These are phyloP conservation scores for Fusarium sp. DNA, from an alignment of 2,329 filamentous ascomycete genomes.

Conservation along the genomic window DNA sequence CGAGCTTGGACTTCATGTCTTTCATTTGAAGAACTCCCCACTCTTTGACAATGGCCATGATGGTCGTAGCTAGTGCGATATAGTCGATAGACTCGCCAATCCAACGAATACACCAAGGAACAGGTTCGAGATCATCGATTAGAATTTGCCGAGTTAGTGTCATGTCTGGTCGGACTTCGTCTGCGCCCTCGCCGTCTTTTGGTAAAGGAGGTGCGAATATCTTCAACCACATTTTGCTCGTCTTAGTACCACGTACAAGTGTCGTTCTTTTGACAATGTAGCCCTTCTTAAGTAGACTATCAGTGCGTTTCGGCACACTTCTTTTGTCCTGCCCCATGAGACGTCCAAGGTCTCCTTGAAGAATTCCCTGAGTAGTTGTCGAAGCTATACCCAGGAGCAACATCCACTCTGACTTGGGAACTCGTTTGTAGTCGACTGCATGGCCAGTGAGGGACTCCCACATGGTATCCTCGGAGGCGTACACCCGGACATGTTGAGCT, in stretches of 20 bases:
- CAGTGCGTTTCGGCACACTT: conserved; percentile 72
- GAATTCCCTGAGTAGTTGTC: conserved; percentile 66
- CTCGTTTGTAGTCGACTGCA: conserved; percentile 68
- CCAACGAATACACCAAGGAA: conserved; percentile 69
- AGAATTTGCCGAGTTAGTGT: conserved; percentile 57
- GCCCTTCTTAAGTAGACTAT: conserved; percentile 69
- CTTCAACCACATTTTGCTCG: conserved; percentile 72
- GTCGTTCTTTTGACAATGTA: conserved; percentile 73
- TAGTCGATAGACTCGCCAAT: conserved; percentile 71
- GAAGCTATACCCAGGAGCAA: conserved; percentile 70
- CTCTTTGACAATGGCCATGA: conserved; percentile 68
- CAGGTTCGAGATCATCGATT: conserved; percentile 63
- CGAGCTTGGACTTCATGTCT: conserved; percentile 70
- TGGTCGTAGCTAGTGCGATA: conserved; percentile 67
- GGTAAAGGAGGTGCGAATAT: conserved; percentile 64
- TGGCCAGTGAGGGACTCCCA: conserved; percentile 73
- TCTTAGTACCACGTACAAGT: conserved; percentile 70
- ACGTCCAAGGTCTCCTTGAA: conserved; percentile 71
- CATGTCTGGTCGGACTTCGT: conserved; percentile 51
- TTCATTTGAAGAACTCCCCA: conserved; percentile 70
- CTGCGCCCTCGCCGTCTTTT: conserved; percentile 50
- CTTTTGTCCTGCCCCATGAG: conserved; percentile 73
- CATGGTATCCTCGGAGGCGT: conserved; percentile 67
- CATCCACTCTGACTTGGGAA: conserved; percentile 71
- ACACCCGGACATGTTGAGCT: conserved; percentile 53